phyloP scores from a whole-genome alignment of 257 asterid genomes.

The Solanum virginianum region DNA sequence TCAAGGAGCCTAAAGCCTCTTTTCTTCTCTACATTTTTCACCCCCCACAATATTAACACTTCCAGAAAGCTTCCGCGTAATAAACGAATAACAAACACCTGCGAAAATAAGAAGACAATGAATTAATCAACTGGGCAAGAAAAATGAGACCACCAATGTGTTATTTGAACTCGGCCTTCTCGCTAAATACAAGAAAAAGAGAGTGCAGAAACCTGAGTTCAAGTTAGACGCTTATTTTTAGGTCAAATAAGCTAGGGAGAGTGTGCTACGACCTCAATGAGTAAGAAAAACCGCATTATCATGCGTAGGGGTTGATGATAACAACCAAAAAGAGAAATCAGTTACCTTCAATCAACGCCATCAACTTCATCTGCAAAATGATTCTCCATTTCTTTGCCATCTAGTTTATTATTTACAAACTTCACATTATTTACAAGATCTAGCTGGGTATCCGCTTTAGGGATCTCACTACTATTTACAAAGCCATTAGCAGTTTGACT shows the following conservation, averaged over 20 bases:
- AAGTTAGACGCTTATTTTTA: background rate
- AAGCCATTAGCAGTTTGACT: slow-evolving; percentile 22
- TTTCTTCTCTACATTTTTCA: background rate
- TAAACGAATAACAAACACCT: slow-evolving; percentile 40
- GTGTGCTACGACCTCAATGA: background rate
- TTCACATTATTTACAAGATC: slow-evolving; percentile 53
- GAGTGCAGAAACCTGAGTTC: background rate
- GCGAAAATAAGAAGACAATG: background rate
- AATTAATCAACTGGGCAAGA: background rate
- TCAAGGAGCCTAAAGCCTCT: background rate
- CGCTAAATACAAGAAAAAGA: background rate
- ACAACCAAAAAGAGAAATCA: background rate
- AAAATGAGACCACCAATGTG: background rate
- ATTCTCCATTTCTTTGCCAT: slow-evolving; percentile 32
- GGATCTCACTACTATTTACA: slow-evolving; percentile 47
- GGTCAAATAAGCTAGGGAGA: background rate
- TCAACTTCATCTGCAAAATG: slow-evolving; percentile 19
- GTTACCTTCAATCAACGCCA: slow-evolving; percentile 45
- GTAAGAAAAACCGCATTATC: background rate
- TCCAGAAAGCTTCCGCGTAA: slow-evolving; percentile 8
- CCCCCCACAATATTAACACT: slow-evolving; percentile 12
- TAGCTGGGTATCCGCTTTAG: slow-evolving; percentile 15
- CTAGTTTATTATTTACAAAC: slow-evolving; percentile 47
- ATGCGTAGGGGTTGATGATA: background rate
- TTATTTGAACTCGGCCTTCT: background rate